These are phyloP conservation scores for Tilletia caries DNA, from an alignment of 1,284 basidiomycete genomes.

Conservation along the genomic window DNA sequence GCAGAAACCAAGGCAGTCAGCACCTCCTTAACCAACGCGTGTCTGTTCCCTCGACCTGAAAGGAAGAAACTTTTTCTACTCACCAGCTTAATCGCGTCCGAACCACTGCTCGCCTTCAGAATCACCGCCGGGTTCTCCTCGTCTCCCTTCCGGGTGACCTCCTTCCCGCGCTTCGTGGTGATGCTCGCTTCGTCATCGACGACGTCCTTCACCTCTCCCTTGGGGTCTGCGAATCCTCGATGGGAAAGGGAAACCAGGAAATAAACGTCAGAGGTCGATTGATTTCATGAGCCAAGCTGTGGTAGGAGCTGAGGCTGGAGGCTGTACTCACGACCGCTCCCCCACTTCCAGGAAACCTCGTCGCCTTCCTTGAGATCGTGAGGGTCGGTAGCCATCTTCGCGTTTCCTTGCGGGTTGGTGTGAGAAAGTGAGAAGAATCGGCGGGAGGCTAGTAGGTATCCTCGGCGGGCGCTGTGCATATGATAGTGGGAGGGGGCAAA, in stretches of 20 bases:
- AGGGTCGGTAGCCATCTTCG: slow-evolving; percentile 18
- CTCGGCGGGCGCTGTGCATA: too few species aligned
- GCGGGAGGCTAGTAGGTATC: neutral
- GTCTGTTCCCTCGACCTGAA: neutral
- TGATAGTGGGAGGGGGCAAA: too few species aligned
- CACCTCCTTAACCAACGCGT: neutral
- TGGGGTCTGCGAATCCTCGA: slow-evolving; percentile 19
- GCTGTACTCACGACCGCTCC: slow-evolving; percentile 19
- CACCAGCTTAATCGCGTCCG: slow-evolving; percentile 40
- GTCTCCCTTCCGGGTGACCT: slow-evolving; percentile 31
- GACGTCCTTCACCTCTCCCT: slow-evolving; percentile 38
- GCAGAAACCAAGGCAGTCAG: neutral
- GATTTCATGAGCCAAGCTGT: too few species aligned
- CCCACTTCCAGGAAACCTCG: slow-evolving; percentile 36
- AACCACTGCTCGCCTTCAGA: slow-evolving; percentile 29
- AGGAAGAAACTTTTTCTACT: too few species aligned
- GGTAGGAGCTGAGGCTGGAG: too few species aligned
- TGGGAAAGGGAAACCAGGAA: neutral
- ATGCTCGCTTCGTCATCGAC: slow-evolving; percentile 30
- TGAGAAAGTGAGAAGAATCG: neutral
- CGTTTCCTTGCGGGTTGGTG: too few species aligned
- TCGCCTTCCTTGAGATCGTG: slow-evolving; percentile 29
- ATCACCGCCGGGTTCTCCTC: slow-evolving; percentile 34
- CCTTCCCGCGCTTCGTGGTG: slow-evolving; percentile 37
- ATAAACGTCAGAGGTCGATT: too few species aligned